A percentile compares a stretch with the other conserved stretches of the same genome.
Conservation (phyloP, 768 basidiomycete species). For the Agrocybe pediades region DNA sequence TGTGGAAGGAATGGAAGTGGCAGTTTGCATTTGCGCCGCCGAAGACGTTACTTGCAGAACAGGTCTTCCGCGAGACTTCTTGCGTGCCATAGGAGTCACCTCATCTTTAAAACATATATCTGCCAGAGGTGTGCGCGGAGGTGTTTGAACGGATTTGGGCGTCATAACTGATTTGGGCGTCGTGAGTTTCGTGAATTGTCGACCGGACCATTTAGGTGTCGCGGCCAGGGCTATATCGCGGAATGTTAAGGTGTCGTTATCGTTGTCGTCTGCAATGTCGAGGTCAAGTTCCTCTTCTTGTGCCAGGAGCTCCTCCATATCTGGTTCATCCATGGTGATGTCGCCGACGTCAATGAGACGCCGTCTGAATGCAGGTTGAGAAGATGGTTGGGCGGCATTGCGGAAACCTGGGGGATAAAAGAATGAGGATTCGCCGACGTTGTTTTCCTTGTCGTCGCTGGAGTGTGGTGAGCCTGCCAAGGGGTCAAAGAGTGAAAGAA, state of each 20-base stretch:
- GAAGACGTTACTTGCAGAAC: constrained; percentile 18
- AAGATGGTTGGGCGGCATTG: constrained; percentile 24
- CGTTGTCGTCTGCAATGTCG: constrained; percentile 30
- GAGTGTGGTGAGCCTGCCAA: constrained; percentile 39
- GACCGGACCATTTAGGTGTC: constrained; percentile 31
- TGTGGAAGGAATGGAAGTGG: constrained; percentile 8
- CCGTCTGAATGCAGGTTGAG: constrained; percentile 32
- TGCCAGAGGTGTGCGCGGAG: constrained; percentile 35
- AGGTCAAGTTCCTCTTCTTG: constrained; percentile 31
- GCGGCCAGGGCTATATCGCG: constrained; percentile 36
- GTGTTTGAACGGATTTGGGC: constrained; percentile 8
- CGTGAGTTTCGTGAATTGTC: constrained; percentile 15
- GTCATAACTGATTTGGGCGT: constrained; percentile 21
- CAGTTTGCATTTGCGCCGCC: constrained; percentile 17
- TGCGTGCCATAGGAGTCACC: constrained; percentile 34
- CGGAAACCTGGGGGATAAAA: constrained; percentile 30
- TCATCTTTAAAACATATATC: constrained; percentile 36
- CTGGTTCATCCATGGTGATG: constrained; percentile 40
- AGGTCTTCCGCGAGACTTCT: constrained; percentile 29
- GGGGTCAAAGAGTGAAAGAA: constrained; percentile 56
- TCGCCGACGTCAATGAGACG: constrained; percentile 55
- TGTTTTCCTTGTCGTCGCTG: constrained; percentile 47
- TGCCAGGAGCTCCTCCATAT: constrained; percentile 29
- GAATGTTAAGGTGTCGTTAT: constrained; percentile 39
- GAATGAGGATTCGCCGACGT: constrained; percentile 32